These are phyloP conservation scores for Aspergillus viridinutans DNA, from an alignment of 2,329 filamentous ascomycete genomes.

Conservation along the genomic window DNA sequence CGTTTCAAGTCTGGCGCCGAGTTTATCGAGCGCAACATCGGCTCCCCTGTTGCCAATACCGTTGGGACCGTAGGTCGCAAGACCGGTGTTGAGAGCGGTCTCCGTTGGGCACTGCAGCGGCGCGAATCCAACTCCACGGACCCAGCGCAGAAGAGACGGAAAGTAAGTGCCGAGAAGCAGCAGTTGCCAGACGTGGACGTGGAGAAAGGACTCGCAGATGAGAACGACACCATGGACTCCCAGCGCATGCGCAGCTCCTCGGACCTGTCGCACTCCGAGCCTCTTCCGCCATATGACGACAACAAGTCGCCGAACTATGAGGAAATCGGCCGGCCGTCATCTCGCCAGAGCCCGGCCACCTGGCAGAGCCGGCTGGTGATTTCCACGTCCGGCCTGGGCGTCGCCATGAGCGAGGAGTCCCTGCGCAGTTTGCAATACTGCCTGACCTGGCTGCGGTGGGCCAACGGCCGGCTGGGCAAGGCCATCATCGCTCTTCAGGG, in stretches of 20 bases:
- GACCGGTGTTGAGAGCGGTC: constrained; percentile 81
- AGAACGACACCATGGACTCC: constrained; percentile 13
- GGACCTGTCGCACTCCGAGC: constrained; percentile 65
- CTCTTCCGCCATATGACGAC: constrained; percentile 79
- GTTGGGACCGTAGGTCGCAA: constrained; percentile 77
- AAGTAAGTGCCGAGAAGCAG: constrained; percentile 35
- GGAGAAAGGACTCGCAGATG: constrained; percentile 36
- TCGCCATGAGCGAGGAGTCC: constrained; percentile 87
- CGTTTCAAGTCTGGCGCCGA: constrained; percentile 85
- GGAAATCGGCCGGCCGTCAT: constrained; percentile 45
- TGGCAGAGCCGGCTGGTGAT: constrained; percentile 86
- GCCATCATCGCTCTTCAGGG: constrained; percentile 70
- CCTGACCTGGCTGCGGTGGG: constrained; percentile 72
- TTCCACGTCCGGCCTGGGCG: constrained; percentile 83
- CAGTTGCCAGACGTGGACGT: constrained; percentile 44
- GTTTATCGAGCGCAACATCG: constrained; percentile 83
- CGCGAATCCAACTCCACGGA: constrained; percentile 32
- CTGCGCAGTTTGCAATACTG: constrained; percentile 81
- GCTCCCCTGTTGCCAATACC: constrained; percentile 75
- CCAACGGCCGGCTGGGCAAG: constrained; percentile 74
- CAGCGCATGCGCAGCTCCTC: constrained; percentile 53
- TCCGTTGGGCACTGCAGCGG: constrained; percentile 71
- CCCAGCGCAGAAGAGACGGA: constrained; percentile 41
- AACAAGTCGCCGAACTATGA: constrained; percentile 70
- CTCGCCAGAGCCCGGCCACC: constrained; percentile 34